phyloP scores from a whole-genome alignment of 306 rosid genomes.

The Quercus dentata region DNA sequence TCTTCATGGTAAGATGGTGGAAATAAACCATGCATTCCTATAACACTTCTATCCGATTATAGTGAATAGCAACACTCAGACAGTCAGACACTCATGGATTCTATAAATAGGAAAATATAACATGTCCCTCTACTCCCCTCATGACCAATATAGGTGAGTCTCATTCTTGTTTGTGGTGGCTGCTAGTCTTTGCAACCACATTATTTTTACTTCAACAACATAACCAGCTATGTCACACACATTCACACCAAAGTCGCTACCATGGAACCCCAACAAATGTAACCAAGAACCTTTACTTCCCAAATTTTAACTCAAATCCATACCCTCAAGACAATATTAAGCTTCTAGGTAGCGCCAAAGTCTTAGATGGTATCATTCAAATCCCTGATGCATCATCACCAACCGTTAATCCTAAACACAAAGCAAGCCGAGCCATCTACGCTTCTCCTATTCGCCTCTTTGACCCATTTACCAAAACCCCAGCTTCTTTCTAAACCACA shows the following conservation, averaged over 20 bases:
- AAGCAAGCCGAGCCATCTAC: constrained; percentile 6
- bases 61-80: no score
- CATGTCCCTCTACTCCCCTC: not conserved
- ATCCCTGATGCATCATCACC: constrained; percentile 11
- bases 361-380: not conserved
- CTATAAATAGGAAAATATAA: not conserved
- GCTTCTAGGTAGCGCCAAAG: not conserved
- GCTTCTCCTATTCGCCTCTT: constrained; percentile 14
- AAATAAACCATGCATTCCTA: no score
- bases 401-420: not conserved
- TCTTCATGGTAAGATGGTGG: no score
- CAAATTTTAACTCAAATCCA: not conserved
- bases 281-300: constrained; percentile 1
- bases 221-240: not conserved
- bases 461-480: constrained; percentile 9
- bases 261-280: not conserved
- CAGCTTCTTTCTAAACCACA: constrained; percentile 9
- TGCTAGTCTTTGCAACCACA: not conserved
- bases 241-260: not conserved
- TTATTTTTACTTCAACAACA: not conserved
- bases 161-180: not conserved
- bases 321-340: not conserved
- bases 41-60: no score
- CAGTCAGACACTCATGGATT: not conserved
- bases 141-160: not conserved